phyloP scores from a whole-genome alignment of 441 rosid species.

The Corymbia calophylla region DNA sequence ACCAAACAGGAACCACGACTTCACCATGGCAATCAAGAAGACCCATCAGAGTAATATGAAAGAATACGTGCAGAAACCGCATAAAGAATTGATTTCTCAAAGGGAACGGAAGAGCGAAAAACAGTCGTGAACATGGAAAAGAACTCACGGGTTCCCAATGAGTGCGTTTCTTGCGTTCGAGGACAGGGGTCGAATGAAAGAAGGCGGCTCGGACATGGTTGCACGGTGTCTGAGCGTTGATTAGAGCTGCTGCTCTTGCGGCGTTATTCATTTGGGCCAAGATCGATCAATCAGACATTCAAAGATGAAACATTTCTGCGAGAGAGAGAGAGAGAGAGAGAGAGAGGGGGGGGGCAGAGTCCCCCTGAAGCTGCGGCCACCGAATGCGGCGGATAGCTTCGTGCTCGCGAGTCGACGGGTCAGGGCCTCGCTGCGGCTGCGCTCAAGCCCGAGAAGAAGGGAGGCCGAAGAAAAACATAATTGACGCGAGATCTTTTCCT shows the following conservation, averaged over 20 bases:
- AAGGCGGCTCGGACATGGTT: slow-evolving; percentile 32
- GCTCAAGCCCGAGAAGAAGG: not conserved
- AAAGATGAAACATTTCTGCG: not conserved
- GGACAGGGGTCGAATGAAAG: slow-evolving; percentile 70
- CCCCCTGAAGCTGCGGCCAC: not conserved
- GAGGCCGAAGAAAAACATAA: not conserved
- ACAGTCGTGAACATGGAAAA: not conserved
- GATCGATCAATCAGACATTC: not conserved
- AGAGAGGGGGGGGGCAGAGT: not conserved
- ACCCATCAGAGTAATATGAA: not conserved
- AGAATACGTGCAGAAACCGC: not conserved
- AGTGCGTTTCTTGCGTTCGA: slow-evolving; percentile 64
- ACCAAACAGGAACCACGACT: not conserved
- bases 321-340: not conserved
- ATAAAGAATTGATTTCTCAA: not conserved
- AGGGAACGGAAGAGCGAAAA: not conserved
- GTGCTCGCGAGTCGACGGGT: not conserved
- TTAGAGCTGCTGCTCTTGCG: slow-evolving; percentile 32
- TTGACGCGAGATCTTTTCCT: not conserved
- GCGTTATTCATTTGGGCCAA: slow-evolving; percentile 31
- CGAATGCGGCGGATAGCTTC: not conserved
- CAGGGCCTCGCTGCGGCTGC: not conserved
- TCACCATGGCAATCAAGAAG: not conserved
- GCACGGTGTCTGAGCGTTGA: slow-evolving; percentile 19
- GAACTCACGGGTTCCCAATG: slow-evolving; percentile 50